A percentile compares a stretch with the other conserved stretches of the same genome.
phyloP scores from a whole-genome alignment of 176 grass and related monocot genomes.

The Musa itinerans region DNA sequence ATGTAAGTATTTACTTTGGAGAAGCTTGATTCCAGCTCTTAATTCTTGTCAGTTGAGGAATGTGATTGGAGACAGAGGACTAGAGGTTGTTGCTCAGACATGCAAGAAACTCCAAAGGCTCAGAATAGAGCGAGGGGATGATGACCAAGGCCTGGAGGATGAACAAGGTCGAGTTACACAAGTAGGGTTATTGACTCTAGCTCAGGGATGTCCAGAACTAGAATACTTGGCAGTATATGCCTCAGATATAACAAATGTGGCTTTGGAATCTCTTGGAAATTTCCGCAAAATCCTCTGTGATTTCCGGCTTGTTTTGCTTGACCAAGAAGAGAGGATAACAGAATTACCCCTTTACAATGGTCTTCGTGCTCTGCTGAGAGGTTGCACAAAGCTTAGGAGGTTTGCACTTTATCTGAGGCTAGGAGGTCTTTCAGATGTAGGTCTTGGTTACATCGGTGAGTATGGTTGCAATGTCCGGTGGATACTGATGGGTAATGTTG shows the following conservation, averaged over 20 bases:
- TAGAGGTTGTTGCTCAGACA: conserved; percentile 62
- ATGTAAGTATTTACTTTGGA: neutral
- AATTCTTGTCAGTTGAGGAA: conserved; percentile 53
- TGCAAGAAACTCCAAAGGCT: conserved; percentile 76
- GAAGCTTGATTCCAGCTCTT: neutral
- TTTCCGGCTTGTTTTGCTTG: conserved; percentile 77
- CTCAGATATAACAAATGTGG: conserved; percentile 82
- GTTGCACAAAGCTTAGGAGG: conserved; percentile 65
- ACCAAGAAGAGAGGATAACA: conserved; percentile 61
- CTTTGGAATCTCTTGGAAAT: conserved; percentile 64
- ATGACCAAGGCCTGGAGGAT: conserved; percentile 62
- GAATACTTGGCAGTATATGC: conserved; percentile 77
- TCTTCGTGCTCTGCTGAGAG: conserved; percentile 48
- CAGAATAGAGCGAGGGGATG: conserved; percentile 79
- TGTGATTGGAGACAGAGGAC: conserved; percentile 83
- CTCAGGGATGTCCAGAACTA: conserved; percentile 52
- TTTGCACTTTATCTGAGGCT: conserved; percentile 79
- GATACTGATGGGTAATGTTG: conserved; percentile 87
- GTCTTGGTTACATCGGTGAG: conserved; percentile 55
- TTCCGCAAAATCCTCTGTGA: conserved; percentile 73
- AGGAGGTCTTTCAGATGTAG: conserved; percentile 79
- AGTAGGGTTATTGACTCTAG: conserved; percentile 56
- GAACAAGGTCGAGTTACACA: conserved; percentile 74
- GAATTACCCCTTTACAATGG: conserved; percentile 78
- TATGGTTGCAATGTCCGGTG: conserved; percentile 42